Base-by-base conservation (phyloP, 148 eudicot species). In the Rhododendron ferrugineum region DNA sequence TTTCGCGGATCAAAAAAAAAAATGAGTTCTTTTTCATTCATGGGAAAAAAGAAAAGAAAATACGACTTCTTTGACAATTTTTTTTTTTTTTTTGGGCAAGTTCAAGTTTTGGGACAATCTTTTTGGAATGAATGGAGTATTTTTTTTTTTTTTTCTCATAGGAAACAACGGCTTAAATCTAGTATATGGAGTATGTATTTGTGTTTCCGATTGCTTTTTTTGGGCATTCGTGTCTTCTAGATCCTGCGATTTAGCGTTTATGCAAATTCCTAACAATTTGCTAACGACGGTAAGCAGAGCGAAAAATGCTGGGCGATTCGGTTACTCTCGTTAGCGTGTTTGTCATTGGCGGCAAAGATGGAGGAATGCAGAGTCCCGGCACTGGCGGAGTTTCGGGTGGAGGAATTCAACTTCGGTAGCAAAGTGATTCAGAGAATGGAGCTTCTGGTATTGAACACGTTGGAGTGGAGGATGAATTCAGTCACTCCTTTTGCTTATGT, bases 341-440 rank as follows among this genome's bases (percentile, higher is more conserved):
- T 92, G 60, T 86, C 91, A 47, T 13, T 92, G 76, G 94, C 94
- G 23, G 92, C 93, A 37, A 93, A 92, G 75, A 66, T 93, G 89
- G 93, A 93, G 84, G 95, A 93, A 54, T 60, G 50, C 22, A 87
- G 5, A 1, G 91, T 85, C 23, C 92, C 90, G 14, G 78, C 73
- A 3, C 68, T 90, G 81, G 82, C 89, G 6, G 89, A 86, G 46
- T 88, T 85, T 75, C 85, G 49, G n/a, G 10, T 81, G 68, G 44
- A 87, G 46, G 87, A 86, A 0, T 85, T 79, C 74, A 85, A 73
- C 11, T 93, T 90, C 54, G 89, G 88, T 82, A 46, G 88, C 47
- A 82, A 84, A 80, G 87, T 89, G 56, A 85, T 93, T 52, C 91
- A 84, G 87, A 91, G 91, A 84, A 93, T 93, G 95, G 95, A 93